phyloP scores from a whole-genome alignment of 495 filamentous ascomycete genomes.

The Aspergillus wentii region DNA sequence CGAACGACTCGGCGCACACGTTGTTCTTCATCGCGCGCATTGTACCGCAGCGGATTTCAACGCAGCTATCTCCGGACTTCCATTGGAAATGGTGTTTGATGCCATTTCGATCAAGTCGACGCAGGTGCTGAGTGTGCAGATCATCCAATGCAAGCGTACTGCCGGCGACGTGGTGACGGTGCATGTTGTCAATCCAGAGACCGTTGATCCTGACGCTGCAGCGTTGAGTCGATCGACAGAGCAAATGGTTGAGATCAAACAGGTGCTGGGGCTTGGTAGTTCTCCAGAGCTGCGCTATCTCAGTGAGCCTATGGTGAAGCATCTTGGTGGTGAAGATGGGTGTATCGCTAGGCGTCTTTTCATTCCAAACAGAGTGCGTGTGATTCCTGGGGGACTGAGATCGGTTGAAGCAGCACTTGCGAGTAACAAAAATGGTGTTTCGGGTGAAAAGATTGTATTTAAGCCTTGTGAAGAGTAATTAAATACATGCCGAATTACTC shows the following conservation, averaged over 20 bases:
- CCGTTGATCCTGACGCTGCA: constrained; percentile 7
- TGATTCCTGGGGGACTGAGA: constrained; percentile 11
- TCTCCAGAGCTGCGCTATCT: constrained; percentile 12
- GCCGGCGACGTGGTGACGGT: constrained; percentile 7
- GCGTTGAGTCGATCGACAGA: constrained; percentile 7
- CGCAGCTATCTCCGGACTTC: constrained; percentile 6
- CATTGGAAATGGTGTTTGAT: constrained; percentile 13
- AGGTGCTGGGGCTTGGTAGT: constrained; percentile 13
- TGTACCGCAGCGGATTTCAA: constrained; percentile 4
- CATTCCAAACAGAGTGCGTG: constrained; percentile 12
- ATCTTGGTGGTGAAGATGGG: constrained; percentile 13
- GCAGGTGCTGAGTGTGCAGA: constrained; percentile 12
- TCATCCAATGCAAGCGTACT: constrained; percentile 2
- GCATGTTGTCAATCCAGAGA: no score
- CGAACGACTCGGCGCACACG: constrained; percentile 36
- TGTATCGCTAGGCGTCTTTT: constrained; percentile 12
- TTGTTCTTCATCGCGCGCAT: constrained; percentile 13
- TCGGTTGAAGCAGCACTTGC: constrained; percentile 14
- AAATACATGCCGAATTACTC: no score
- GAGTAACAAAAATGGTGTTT: constrained; percentile 16
- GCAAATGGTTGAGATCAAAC: constrained; percentile 9
- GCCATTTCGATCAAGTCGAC: constrained; percentile 10
- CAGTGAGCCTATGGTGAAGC: constrained; percentile 13
- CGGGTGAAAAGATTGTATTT: constrained; percentile 17
- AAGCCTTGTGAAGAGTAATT: no score